Evolutionary conservation across 2,329 filamentous ascomycete genomes (phyloP).

Genomic region (Ophiostoma triangulosporum): DNA sequence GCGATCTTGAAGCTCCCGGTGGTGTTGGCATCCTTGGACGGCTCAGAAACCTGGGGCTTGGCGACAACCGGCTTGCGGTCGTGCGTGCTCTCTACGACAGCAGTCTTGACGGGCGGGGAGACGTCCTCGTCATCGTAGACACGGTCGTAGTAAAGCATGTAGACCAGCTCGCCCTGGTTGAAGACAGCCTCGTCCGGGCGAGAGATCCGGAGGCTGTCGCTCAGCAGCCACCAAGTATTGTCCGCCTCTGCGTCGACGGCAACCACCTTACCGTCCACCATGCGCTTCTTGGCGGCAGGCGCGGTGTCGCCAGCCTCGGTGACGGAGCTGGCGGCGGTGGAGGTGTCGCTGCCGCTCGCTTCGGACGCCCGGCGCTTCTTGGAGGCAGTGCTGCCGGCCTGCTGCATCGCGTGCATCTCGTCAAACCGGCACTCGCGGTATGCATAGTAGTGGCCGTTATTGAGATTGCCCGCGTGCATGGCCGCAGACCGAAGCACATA

Average conservation of each 20-base stretch:
- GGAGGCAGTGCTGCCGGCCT: not conserved
- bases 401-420: not conserved
- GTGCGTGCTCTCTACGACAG: no score
- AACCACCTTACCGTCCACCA: not conserved
- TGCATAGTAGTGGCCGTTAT: not conserved
- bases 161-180: constrained; percentile 23
- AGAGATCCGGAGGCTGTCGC: not conserved
- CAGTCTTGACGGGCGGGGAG: no score
- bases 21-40: no score
- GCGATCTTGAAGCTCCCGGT: no score
- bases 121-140: constrained; percentile 21
- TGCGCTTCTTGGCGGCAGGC: not conserved
- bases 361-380: not conserved
- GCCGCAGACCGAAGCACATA: not conserved
- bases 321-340: not conserved
- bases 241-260: not conserved
- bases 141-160: constrained; percentile 82
- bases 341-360: no score
- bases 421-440: not conserved
- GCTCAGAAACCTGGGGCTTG: no score
- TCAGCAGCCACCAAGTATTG: not conserved
- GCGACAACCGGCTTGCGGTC: no score
- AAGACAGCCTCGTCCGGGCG: constrained; percentile 54
- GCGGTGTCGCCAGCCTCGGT: not conserved
- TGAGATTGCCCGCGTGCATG: not conserved